Percentiles rank a stretch among this genome's conserved stretches.
These are phyloP conservation scores for Microdochium trichocladiopsis DNA, from an alignment of 2,329 filamentous ascomycete genomes.

Conservation along the genomic window DNA sequence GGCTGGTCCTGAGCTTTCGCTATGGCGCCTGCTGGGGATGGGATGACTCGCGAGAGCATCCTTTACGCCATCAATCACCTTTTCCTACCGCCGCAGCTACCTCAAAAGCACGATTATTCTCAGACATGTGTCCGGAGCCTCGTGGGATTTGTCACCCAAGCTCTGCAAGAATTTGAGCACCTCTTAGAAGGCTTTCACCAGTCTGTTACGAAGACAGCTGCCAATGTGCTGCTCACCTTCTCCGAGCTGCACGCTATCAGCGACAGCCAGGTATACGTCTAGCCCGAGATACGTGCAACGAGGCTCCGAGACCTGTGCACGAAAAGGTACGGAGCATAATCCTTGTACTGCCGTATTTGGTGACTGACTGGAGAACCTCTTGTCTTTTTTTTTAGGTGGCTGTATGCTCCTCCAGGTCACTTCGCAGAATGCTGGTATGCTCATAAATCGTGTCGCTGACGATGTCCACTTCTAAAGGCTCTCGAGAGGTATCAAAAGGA, in stretches of 20 bases:
- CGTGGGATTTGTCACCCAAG: not conserved
- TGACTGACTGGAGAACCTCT: not conserved
- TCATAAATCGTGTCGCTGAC: constrained; percentile 13
- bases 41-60: not conserved
- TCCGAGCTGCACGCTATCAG: not conserved
- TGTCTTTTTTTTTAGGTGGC: constrained; percentile 6
- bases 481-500: not conserved
- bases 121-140: not conserved
- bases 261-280: not conserved
- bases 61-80: not conserved
- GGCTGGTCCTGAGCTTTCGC: not conserved
- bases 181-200: not conserved
- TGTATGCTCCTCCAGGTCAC: constrained; percentile 18
- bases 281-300: not conserved
- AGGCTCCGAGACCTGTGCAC: not conserved
- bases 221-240: not conserved
- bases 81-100: not conserved
- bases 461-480: constrained; percentile 10
- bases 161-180: not conserved
- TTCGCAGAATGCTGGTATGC: constrained; percentile 26
- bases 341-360: not conserved
- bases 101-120: not conserved
- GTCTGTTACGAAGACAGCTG: not conserved
- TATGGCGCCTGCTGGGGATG: not conserved
- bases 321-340: not conserved